A percentile compares a stretch with the other conserved stretches of the same genome.
These are phyloP conservation scores for Claviceps monticola DNA, from an alignment of 2,329 filamentous ascomycete genomes.

Conservation along the genomic window DNA sequence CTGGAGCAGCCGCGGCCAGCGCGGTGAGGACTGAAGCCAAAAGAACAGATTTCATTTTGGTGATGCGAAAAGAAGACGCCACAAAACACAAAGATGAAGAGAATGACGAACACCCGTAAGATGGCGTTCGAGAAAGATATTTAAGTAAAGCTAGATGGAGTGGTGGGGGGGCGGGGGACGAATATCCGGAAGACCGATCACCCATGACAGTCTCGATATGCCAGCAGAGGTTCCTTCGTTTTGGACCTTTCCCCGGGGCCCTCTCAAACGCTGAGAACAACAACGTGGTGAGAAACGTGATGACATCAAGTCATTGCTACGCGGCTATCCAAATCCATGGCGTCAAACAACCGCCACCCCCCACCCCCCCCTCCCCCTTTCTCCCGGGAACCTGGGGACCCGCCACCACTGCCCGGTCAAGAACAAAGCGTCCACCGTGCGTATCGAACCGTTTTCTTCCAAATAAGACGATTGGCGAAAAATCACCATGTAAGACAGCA, in stretches of 20 bases:
- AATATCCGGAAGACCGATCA: neutral
- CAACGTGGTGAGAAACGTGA: no score
- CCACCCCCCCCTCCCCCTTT: neutral
- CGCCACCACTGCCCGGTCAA: neutral
- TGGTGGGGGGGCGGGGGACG: neutral
- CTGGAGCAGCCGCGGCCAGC: conserved; percentile 5
- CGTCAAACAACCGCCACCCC: neutral
- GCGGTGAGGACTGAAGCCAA: conserved; percentile 7
- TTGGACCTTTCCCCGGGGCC: no score
- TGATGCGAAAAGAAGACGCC: neutral
- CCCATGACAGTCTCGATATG: neutral
- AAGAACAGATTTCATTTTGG: conserved; percentile 5
- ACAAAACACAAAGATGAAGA: neutral
- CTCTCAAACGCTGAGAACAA: neutral
- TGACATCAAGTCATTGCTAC: no score
- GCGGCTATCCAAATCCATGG: neutral
- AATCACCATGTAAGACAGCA: neutral
- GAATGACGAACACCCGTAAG: neutral
- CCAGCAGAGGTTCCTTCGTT: neutral
- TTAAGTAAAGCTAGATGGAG: neutral
- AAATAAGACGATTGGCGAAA: neutral
- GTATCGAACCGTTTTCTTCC: neutral
- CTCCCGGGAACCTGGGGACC: no score
- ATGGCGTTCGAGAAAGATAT: neutral
- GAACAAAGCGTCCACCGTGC: neutral